Evolutionary conservation across 768 basidiomycete genomes (phyloP).

Genomic region (Lactarius sp.): DNA sequence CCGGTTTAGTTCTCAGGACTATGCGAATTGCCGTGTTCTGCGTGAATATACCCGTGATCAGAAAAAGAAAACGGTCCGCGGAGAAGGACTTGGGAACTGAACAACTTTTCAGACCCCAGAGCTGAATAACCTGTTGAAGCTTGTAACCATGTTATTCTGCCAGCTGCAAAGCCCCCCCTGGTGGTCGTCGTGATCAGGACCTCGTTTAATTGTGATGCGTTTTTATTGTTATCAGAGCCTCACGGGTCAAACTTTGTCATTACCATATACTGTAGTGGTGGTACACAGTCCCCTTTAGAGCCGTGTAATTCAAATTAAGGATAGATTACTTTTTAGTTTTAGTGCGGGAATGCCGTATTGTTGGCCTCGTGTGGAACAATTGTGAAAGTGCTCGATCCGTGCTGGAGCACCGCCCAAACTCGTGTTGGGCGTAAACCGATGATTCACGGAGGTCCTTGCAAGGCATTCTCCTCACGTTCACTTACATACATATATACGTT

Average conservation of each 20-base stretch:
- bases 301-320: background rate
- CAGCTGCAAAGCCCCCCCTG: background rate
- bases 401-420: constrained; percentile 1
- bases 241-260: background rate
- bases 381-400: background rate
- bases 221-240: background rate
- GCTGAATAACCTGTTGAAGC: constrained; percentile 17
- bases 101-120: constrained; percentile 19
- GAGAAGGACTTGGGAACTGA: constrained; percentile 12
- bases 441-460: background rate
- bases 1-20: constrained; percentile 9
- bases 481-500: constrained; percentile 12
- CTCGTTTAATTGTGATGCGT: constrained; percentile 4
- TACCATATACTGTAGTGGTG: background rate
- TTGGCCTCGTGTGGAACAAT: background rate
- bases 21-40: constrained; percentile 11
- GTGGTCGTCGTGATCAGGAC: background rate
- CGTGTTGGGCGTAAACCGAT: background rate
- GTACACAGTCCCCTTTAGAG: background rate
- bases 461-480: constrained; percentile 1
- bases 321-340: background rate
- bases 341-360: background rate
- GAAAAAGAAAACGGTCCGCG: constrained; percentile 11
- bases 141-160: constrained; percentile 6
- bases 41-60: constrained; percentile 11